A percentile compares a stretch with the other conserved stretches of the same genome.
phyloP scores from a whole-genome alignment of 1,284 basidiomycete species.

The Mrakiaceae sp. region DNA sequence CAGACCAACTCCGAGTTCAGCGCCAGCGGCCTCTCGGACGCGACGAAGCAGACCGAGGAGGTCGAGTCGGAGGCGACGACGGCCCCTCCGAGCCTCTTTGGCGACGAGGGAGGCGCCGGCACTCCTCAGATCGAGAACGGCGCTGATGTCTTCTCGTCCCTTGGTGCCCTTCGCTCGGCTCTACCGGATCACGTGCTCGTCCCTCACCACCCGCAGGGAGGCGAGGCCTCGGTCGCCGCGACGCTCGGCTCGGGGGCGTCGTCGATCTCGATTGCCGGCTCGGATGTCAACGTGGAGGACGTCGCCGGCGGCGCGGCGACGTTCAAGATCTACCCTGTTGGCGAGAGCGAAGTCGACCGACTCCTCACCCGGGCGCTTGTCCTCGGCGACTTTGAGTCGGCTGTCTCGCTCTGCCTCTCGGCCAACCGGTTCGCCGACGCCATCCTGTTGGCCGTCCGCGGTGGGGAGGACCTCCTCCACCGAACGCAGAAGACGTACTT shows the following conservation, averaged over 20 bases:
- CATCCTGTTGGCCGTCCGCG: conserved; percentile 81
- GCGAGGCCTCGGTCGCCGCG: conserved; percentile 80
- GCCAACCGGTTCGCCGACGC: conserved; percentile 88
- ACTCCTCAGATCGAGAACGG: conserved; percentile 52
- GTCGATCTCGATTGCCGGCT: conserved; percentile 60
- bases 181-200: conserved; percentile 50
- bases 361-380: conserved; percentile 88
- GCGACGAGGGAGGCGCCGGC: conserved; percentile 45
- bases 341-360: conserved; percentile 77
- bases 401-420: conserved; percentile 83
- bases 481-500: conserved; percentile 92
- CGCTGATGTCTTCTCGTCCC: conserved; percentile 83
- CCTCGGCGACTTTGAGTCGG: conserved; percentile 84
- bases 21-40: conserved; percentile 50
- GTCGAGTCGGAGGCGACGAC: conserved; percentile 47
- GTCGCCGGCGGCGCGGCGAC: conserved; percentile 42
- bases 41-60: conserved; percentile 51
- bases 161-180: conserved; percentile 46
- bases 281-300: conserved; percentile 39
- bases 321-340: conserved; percentile 82
- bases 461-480: conserved; percentile 77
- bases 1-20: conserved; percentile 65
- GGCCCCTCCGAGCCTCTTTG: conserved; percentile 63
- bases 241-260: conserved; percentile 78
- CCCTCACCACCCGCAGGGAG: conserved; percentile 63